Percentiles rank a stretch among this genome's conserved stretches.
These are phyloP conservation scores for Colletotrichum magnum DNA, from an alignment of 2,329 filamentous ascomycete genomes.

Conservation along the genomic window DNA sequence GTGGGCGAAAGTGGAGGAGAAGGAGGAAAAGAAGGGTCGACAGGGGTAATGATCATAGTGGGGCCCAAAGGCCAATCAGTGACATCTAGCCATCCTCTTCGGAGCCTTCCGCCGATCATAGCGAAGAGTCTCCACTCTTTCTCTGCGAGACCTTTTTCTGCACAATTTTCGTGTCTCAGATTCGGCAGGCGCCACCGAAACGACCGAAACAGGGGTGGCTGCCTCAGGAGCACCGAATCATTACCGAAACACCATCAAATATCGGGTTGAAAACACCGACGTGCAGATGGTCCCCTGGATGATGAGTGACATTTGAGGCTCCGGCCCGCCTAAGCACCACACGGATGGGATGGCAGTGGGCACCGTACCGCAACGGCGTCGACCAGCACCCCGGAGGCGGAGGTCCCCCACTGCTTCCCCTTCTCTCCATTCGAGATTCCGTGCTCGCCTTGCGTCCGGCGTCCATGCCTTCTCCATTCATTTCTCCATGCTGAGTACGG, in stretches of 20 bases:
- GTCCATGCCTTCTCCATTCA: conserved; percentile 27
- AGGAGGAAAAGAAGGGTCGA: background rate
- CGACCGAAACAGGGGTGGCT: conserved; percentile 22
- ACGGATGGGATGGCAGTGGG: conserved; percentile 30
- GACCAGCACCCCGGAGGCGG: conserved; percentile 11
- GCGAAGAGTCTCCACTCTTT: conserved; percentile 20
- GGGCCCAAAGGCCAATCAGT: background rate
- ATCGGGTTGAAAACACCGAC: conserved; percentile 19
- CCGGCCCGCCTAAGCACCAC: conserved; percentile 32
- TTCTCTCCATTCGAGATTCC: conserved; percentile 16
- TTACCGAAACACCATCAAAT: conserved; percentile 1
- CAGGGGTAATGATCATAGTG: conserved; percentile 5
- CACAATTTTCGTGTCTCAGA: conserved; percentile 8
- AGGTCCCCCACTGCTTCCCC: too few species aligned
- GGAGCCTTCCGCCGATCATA: conserved; percentile 25
- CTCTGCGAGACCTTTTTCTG: conserved; percentile 12
- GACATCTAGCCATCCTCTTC: conserved; percentile 8
- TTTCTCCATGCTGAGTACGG: conserved; percentile 23
- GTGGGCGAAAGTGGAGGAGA: background rate
- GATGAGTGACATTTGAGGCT: conserved; percentile 36
- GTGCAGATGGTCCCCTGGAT: conserved; percentile 24
- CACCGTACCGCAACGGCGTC: conserved; percentile 5
- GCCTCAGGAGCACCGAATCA: conserved; percentile 15
- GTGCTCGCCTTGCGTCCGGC: background rate
- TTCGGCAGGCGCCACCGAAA: conserved; percentile 26